Evolutionary conservation across 2,329 filamentous ascomycete species (phyloP), one percentile per base, ranked within the genome.

Genomic region (Neonectria sp.): DNA sequence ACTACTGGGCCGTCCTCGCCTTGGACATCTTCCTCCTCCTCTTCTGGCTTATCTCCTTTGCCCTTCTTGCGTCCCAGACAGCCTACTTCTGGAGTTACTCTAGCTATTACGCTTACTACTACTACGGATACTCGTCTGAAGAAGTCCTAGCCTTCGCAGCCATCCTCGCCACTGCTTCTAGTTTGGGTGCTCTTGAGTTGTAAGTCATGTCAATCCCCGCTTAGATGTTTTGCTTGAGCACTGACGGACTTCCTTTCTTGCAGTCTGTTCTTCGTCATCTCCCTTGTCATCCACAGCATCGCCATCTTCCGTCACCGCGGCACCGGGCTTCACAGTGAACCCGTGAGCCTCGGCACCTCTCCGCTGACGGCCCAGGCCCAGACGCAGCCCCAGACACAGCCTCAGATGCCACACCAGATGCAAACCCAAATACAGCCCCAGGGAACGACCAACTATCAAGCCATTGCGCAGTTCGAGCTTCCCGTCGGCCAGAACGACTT

Each of bases 1-100:
- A 89, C 76, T 86, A 86, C 77, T 88, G 86, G 83, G 84, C 85
- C 29, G 80, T 86, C 8, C 76, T 89, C 4, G 80, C 79, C 25
- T 78, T 89, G 43, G 87, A 90, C 68, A 81, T 86, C 24, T 81
- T 86, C 63, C 82, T 86, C 33, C 74, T 86, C 60, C 66, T 90
- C 63, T 85, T 89, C 76, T 90, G 87, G 88, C 78, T 87, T 37
- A 71, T 79, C 58, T 79, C 82, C 1, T 84, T 86, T 46, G 82
- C 80, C 13, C 70, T 84, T 15, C 74, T 84, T 11, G 83, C 83
- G 8, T 53, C 71, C 25, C 71, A 81, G 48, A 78, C 82, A 11
- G 78, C 79, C 2, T 53, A 73, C 4, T 63, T 71, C 12, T 75
- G 77, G 61, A 56, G 57, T 15, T 63, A 70, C 9, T 51, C 63